These are phyloP conservation scores for Lolium perenne DNA, from an alignment of 176 grass and related monocot species.

Conservation along the genomic window DNA sequence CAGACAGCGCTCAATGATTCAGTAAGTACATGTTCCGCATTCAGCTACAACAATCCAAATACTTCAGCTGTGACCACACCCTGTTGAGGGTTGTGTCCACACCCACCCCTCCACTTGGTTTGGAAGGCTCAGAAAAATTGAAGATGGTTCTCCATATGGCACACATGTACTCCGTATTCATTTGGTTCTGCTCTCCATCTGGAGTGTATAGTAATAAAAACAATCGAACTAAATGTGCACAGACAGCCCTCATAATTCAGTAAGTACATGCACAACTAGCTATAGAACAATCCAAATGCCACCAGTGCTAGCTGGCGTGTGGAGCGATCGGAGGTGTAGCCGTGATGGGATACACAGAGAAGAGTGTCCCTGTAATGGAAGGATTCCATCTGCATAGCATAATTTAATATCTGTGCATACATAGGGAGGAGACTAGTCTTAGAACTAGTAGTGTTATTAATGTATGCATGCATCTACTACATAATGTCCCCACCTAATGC, in stretches of 20 bases:
- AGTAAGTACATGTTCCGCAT: background rate
- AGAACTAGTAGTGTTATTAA: background rate
- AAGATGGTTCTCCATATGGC: background rate
- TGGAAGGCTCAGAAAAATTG: background rate
- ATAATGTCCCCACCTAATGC: slow-evolving; percentile 7
- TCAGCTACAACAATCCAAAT: background rate
- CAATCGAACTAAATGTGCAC: background rate
- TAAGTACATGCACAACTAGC: background rate
- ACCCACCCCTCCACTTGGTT: background rate
- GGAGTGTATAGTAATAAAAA: background rate
- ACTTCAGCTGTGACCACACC: no score
- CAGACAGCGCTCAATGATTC: background rate
- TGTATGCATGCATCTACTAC: background rate
- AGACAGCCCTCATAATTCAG: background rate
- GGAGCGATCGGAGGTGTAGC: background rate
- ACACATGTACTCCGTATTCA: background rate
- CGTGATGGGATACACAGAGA: background rate
- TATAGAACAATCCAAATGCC: background rate
- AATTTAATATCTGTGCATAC: background rate
- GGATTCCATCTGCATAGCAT: slow-evolving; percentile 1
- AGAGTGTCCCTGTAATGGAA: background rate
- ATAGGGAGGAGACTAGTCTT: background rate
- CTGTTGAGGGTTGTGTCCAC: background rate
- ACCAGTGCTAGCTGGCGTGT: background rate
- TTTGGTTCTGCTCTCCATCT: no score